Conservation (phyloP, 768 basidiomycete genomes). For the Hemileccinum rubropunctum region DNA sequence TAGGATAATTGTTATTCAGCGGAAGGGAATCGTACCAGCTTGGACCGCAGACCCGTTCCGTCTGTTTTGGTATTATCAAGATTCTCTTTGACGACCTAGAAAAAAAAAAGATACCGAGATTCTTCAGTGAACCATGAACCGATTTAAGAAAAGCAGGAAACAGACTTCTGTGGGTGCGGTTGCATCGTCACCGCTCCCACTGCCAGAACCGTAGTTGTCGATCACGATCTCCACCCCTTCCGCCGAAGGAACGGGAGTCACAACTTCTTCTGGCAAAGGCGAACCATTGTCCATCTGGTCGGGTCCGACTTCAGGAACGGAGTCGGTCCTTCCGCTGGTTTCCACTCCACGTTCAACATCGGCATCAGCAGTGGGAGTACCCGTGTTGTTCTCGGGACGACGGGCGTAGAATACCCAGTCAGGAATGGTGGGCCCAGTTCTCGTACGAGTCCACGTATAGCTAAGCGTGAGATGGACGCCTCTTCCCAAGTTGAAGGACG, state of each 20-base stretch:
- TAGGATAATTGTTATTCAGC: constrained; percentile 33
- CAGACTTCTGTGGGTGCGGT: constrained; percentile 19
- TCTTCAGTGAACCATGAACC: constrained; percentile 16
- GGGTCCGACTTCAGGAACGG: not conserved
- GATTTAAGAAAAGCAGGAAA: not conserved
- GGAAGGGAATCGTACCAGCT: constrained; percentile 34
- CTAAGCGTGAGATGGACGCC: constrained; percentile 45
- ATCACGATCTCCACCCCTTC: not conserved
- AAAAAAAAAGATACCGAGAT: not conserved
- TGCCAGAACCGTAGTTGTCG: not conserved
- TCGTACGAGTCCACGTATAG: constrained; percentile 39
- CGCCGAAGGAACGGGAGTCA: not conserved
- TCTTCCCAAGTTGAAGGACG: constrained; percentile 57
- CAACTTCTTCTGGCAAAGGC: not conserved
- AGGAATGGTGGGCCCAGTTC: constrained; percentile 29
- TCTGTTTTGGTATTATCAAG: not conserved
- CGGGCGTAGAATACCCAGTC: constrained; percentile 46
- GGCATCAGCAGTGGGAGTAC: not conserved
- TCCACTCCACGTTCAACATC: constrained; percentile 24
- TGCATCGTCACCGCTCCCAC: not conserved
- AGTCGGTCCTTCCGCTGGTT: not conserved
- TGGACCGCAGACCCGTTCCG: constrained; percentile 1
- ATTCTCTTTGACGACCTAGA: constrained; percentile 9
- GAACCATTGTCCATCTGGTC: not conserved
- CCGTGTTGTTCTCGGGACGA: constrained; percentile 14